phyloP scores from a whole-genome alignment of 2,329 filamentous ascomycete genomes.

The Metarhizium brunneum region DNA sequence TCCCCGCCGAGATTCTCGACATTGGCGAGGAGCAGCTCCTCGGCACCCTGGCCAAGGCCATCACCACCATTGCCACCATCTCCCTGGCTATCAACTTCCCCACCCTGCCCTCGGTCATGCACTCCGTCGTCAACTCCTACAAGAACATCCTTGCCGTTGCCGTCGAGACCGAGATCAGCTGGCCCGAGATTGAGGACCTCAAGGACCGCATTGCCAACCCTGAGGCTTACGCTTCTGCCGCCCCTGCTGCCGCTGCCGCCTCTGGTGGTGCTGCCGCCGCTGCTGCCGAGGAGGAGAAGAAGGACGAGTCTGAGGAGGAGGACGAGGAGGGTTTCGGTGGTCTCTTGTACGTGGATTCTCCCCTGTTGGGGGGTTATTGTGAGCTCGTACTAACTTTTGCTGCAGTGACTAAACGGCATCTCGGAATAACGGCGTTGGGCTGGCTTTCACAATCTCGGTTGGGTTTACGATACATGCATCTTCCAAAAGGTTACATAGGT shows the following conservation, averaged over 20 bases:
- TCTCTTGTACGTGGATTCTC: conserved; percentile 52
- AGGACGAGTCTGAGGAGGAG: conserved; percentile 61
- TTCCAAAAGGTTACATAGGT: conserved; percentile 37
- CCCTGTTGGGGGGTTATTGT: neutral
- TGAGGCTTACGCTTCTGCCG: conserved; percentile 83
- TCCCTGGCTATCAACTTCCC: conserved; percentile 93
- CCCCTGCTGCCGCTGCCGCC: conserved; percentile 57
- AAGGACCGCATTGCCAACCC: conserved; percentile 99
- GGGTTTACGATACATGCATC: conserved; percentile 34
- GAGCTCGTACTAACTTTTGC: conserved; percentile 27
- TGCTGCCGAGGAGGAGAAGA: conserved; percentile 52
- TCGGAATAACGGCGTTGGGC: conserved; percentile 27
- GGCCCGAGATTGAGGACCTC: conserved; percentile 93
- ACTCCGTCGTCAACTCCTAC: conserved; percentile 95
- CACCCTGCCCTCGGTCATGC: conserved; percentile 89
- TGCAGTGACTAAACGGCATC: conserved; percentile 42
- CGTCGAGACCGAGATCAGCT: conserved; percentile 81
- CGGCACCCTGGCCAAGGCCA: conserved; percentile 67
- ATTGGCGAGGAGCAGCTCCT: conserved; percentile 93
- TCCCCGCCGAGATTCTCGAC: conserved; percentile 78
- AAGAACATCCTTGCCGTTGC: conserved; percentile 93
- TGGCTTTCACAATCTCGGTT: conserved; percentile 33
- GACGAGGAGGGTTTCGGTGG: conserved; percentile 67
- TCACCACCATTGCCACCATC: conserved; percentile 79
- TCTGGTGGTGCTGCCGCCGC: conserved; percentile 41